Base-by-base conservation (phyloP, 257 asterid species). In the Solanum chmielewskii region DNA sequence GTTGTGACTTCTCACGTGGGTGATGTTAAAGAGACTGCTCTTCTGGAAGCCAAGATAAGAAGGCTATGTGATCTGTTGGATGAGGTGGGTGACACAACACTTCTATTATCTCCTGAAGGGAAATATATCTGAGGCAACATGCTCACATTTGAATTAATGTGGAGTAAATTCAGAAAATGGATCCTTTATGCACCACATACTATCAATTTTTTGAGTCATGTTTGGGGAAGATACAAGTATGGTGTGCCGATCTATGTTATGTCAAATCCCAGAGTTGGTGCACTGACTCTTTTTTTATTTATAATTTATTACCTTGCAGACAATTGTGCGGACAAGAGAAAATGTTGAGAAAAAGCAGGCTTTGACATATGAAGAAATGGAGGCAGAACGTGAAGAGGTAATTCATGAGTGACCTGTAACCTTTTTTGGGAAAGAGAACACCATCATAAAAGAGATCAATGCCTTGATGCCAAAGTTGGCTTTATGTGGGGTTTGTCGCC, bases 301-400 rank as follows among this genome's bases (percentile, higher is more conserved):
- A 13, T 49, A n/a, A 23, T 42, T 86, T 73, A 73, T 29, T 86
- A 73, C 66, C 86, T 16, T 90, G 92, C 98, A 97, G 99, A 95
- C 94, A 45, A 95, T 96, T 89, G 85, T 89, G 76, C 94, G 96
- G 84, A 96, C 99, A 49, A 97, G 94, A 90, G 99, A 97, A 92
- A 96, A 97, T 89, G 91, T 96, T 23, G 99, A 90, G 93, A 97
- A 96, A 91, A 97, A 95, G 88, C 99, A 97, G 62, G 99, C 99
- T 87, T 93, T 96, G 95, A 97, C 99, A 10, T 97, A 93, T 86
- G 99, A 95, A 88, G 99, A 97, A 91, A 97, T 96, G 92, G 98
- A 95, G 83, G 98, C 96, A 88, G 99, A 97, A 92, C 97, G 99
- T 69, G 98, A 96, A 87, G 99, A 97, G 98, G 99, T 95, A 94